phyloP scores from a whole-genome alignment of 1,284 basidiomycete genomes.

The Malassezia pachydermatis region DNA sequence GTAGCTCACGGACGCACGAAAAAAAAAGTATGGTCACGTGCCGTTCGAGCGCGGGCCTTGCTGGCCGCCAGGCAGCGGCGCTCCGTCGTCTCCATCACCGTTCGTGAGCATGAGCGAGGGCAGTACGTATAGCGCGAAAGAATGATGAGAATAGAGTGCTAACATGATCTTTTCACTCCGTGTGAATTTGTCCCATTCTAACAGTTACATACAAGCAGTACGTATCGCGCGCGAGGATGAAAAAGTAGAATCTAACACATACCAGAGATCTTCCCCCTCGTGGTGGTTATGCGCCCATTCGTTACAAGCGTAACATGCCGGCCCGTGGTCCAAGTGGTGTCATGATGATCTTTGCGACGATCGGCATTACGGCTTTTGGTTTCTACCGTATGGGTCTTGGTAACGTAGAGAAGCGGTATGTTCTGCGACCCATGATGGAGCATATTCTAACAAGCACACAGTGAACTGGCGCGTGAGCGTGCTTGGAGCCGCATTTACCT shows the following conservation, averaged over 20 bases:
- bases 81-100: not conserved
- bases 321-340: slow-evolving; percentile 79
- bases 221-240: not conserved
- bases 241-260: not conserved
- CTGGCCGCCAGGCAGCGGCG: not conserved
- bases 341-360: slow-evolving; percentile 72
- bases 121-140: slow-evolving; percentile 9
- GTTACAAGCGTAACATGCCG: slow-evolving; percentile 93
- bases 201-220: slow-evolving; percentile 19
- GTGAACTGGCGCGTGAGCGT: slow-evolving; percentile 86
- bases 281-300: slow-evolving; percentile 83
- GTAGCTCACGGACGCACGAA: not conserved
- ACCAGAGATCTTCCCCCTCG: slow-evolving; percentile 85
- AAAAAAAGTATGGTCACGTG: slow-evolving; percentile 17
- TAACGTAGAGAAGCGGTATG: slow-evolving; percentile 83
- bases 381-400: slow-evolving; percentile 85
- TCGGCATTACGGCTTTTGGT: slow-evolving; percentile 75
- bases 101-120: slow-evolving; percentile 13
- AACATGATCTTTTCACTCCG: not conserved
- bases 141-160: not conserved
- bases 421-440: too few relatives aligned
- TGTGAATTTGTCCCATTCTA: not conserved
- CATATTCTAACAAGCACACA: slow-evolving; percentile 51
- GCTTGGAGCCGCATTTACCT: slow-evolving; percentile 93
- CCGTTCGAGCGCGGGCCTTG: not conserved